Evolutionary conservation across 2,329 filamentous ascomycete genomes (phyloP), one percentile per base, ranked within the genome.

Genomic region (Dichotomopilus funicola): DNA sequence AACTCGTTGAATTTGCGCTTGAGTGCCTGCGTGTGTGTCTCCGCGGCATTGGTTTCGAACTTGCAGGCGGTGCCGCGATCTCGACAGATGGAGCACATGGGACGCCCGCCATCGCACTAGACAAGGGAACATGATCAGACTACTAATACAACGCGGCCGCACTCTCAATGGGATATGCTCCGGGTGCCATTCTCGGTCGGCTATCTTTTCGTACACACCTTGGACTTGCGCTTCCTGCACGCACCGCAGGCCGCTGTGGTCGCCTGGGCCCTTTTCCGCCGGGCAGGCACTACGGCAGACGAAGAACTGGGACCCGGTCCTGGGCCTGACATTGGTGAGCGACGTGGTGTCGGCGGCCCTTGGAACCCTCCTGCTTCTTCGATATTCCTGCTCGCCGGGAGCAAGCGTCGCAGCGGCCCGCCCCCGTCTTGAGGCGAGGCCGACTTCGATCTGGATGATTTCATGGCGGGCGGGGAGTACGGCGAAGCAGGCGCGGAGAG

Each of bases 1-100:
- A 69, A 52, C 40, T 67, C 64, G 49, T 56, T 57, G 52, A 61
- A 66, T 56, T 67, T 68, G 50, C 67, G 62, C 60, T 68, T 70
- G 9, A 70, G 59, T 13, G 67, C 66, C 47, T 70, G 67, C 3
- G 65, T 62, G 49, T 67, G 65, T 9, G 67, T 69, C 49, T 69
- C 66, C 35, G 64, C 57, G 6, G 63, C 62, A 37, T 63, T 64
- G 31, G 66, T 68, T 49, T 67, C 65, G 54, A 66, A 70, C 54
- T 61, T 60, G 54, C 68, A 70, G 31, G 60, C 62, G 34, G 66
- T 63, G 27, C 55, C 60, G 35, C 66, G 63, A 42, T 65, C 63
- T 9, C 62, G 59, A 52, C 67, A 70, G 46, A 65, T 63, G n/a
- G 62, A 61, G 45, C 67, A 70, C 31, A 52, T 61, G 2, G 67